Base-by-base conservation (phyloP, 371 early-diverging fungal species). In the Apophysomyces ossiformis region DNA sequence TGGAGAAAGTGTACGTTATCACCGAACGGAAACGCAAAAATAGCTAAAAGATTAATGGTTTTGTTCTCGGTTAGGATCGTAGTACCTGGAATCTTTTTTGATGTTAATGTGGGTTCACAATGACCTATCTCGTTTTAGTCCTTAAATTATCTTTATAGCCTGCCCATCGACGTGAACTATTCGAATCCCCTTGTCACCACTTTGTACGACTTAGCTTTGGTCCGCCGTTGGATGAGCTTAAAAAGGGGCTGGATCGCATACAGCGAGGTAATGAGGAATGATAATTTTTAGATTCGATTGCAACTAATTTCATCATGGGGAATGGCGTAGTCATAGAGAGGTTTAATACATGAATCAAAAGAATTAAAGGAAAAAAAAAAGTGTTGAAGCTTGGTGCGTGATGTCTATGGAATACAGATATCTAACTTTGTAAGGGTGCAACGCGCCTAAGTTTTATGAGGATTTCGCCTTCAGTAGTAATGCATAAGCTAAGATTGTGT, bases 401-500 rank as follows among this genome's bases (percentile, higher is more conserved):
- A 18, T 50, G 16, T 50, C 54, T 50, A 50, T 50, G 9, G n/a
- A 26, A 21, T 18, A 18, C 16, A 21, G 5, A n/a, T 9, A 50
- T 50, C 54, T 50, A 50, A 50, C 54, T 18, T 18, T 16, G 47
- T 21, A 50, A 50, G 5, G 54, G 32, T 26, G 32, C 32, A 26
- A 26, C 32, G 32, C 32, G 1, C 32, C 32, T 26, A 1, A 2
- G 3, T 2, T 50, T 50, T 50, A 50, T 32, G 54, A 50, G 16
- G 16, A 18, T 50, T 50, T 50, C 3, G 45, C 18, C 38, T 54
- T 56, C 13, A 68, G 44, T 47, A 71, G 54, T 21, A 69, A 61
- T n/a, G 85, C 86, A 69, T 78, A 87, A 15, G 82, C 73, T 16
- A 89, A 57, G 12, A 87, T 71, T 11, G 89, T 89, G 60, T 89